phyloP scores from a whole-genome alignment of 495 filamentous ascomycete genomes.

The Penicillium daleae region DNA sequence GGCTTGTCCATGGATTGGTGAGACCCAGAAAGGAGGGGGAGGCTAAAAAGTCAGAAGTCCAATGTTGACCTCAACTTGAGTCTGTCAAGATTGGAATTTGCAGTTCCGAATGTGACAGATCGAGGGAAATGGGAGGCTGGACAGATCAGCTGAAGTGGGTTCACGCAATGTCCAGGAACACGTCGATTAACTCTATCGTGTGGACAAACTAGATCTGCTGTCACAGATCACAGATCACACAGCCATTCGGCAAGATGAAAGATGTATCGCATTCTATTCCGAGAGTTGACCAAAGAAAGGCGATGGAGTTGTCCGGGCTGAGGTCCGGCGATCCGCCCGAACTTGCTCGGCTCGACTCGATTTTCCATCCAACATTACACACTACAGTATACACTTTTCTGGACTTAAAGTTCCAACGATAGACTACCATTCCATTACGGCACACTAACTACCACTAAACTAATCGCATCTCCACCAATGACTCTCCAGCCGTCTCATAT shows the following conservation, averaged over 20 bases:
- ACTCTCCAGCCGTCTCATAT: conserved; percentile 39
- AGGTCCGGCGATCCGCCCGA: neutral
- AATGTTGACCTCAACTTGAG: neutral
- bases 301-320: neutral
- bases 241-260: neutral
- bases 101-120: conserved; percentile 5
- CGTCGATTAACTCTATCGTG: conserved; percentile 1
- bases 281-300: neutral
- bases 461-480: conserved; percentile 42
- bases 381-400: no score
- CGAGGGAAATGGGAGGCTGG: neutral
- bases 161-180: conserved; percentile 1
- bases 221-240: neutral
- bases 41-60: neutral
- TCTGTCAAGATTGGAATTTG: neutral
- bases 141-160: conserved; percentile 1
- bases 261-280: neutral
- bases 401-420: no score
- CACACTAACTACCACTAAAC: neutral
- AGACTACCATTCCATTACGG: neutral
- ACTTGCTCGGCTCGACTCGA: neutral
- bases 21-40: neutral
- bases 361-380: no score
- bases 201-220: neutral
- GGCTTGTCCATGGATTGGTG: neutral